phyloP scores from a whole-genome alignment of 176 grass and related monocot genomes.

The Rhynchospora pubera region DNA sequence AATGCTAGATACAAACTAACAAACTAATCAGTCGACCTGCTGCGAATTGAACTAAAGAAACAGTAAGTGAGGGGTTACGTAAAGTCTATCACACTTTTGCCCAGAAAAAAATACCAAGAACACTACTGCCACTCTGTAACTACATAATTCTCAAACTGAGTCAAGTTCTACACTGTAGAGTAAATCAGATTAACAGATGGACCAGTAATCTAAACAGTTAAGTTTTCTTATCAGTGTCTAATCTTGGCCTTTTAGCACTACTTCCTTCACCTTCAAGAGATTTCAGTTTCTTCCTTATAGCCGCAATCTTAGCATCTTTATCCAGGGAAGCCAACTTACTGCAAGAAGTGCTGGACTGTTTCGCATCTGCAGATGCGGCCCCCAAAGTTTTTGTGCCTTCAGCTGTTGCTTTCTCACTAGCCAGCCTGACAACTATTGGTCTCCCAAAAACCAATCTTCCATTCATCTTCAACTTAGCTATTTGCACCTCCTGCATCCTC shows the following conservation, averaged over 20 bases:
- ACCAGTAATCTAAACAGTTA: neutral
- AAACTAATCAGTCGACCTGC: neutral
- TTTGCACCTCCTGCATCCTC: slow-evolving; percentile 85
- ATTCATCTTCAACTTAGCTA: slow-evolving; percentile 85
- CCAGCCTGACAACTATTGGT: slow-evolving; percentile 72
- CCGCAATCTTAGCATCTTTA: slow-evolving; percentile 64
- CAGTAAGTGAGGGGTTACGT: neutral
- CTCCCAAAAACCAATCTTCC: slow-evolving; percentile 58
- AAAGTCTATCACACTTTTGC: neutral
- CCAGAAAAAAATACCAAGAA: neutral
- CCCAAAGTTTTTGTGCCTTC: slow-evolving; percentile 18
- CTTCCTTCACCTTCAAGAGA: slow-evolving; percentile 56
- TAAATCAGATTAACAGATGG: neutral
- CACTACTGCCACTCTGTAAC: neutral
- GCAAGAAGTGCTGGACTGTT: slow-evolving; percentile 27
- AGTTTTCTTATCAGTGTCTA: slow-evolving; percentile 2
- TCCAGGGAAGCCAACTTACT: slow-evolving; percentile 40
- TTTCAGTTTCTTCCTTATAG: slow-evolving; percentile 75
- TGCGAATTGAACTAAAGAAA: neutral
- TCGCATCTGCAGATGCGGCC: slow-evolving; percentile 24
- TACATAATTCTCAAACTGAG: neutral
- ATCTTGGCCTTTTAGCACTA: slow-evolving; percentile 58
- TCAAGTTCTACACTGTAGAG: neutral
- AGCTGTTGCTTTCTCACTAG: slow-evolving; percentile 53
- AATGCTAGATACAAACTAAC: neutral